A percentile compares a stretch with the other conserved stretches of the same genome.
Conservation (phyloP, 768 basidiomycete species). For the Lactifluus hygrophoroides region DNA sequence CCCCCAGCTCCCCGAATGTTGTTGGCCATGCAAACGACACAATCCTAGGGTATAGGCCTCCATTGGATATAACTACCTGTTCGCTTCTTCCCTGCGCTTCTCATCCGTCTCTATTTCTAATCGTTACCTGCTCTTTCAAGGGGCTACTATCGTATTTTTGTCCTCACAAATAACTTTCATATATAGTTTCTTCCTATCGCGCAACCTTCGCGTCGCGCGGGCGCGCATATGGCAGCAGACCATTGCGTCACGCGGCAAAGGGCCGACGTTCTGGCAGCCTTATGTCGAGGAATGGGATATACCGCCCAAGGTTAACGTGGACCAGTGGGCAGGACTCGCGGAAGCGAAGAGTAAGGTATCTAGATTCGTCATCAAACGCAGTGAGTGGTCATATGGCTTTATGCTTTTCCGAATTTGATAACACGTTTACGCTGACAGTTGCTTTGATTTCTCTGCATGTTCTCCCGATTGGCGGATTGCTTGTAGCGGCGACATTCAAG, state of each 20-base stretch:
- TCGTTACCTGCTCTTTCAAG: constrained; percentile 30
- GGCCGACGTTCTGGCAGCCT: constrained; percentile 72
- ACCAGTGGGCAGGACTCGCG: constrained; percentile 26
- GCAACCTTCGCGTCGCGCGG: constrained; percentile 74
- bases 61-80: constrained; percentile 70
- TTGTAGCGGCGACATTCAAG: constrained; percentile 55
- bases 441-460: constrained; percentile 55
- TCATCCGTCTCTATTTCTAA: constrained; percentile 6
- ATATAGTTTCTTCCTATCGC: constrained; percentile 73
- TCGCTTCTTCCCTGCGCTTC: constrained; percentile 19
- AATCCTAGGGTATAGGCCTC: constrained; percentile 54
- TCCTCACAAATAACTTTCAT: constrained; percentile 68
- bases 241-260: constrained; percentile 74
- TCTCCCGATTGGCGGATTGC: constrained; percentile 53
- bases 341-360: constrained; percentile 33
- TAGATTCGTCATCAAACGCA: constrained; percentile 37
- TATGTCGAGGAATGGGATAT: constrained; percentile 77
- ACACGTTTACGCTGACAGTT: constrained; percentile 30
- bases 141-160: constrained; percentile 66
- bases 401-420: background rate
- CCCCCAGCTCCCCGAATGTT: constrained; percentile 48
- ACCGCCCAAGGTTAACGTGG: constrained; percentile 40
- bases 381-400: constrained; percentile 26
- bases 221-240: constrained; percentile 77
- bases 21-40: constrained; percentile 55